phyloP scores from a whole-genome alignment of 1,284 basidiomycete genomes.

The Cutaneotrichosporon arboriforme region DNA sequence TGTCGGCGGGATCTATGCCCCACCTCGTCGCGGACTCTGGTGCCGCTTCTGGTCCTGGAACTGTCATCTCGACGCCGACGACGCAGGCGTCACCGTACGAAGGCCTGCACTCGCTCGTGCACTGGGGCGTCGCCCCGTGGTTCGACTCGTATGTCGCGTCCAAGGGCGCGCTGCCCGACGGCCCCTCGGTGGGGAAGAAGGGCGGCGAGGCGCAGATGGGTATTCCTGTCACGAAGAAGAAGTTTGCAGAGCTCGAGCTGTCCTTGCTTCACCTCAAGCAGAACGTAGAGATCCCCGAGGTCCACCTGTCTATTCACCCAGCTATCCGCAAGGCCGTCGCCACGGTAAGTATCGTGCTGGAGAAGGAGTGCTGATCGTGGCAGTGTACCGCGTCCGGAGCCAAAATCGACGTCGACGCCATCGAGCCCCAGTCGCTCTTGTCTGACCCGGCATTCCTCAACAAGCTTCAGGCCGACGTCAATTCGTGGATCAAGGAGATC shows the following conservation, averaged over 20 bases:
- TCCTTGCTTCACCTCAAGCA: conserved; percentile 93
- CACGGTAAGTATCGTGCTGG: conserved; percentile 5
- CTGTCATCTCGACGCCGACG: conserved; percentile 40
- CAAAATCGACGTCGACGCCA: conserved; percentile 44
- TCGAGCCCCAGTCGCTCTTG: conserved; percentile 51
- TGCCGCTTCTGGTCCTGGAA: conserved; percentile 26
- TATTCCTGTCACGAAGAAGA: conserved; percentile 98
- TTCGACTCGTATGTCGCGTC: conserved; percentile 87
- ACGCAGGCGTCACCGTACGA: conserved; percentile 72
- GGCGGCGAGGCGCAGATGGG: conserved; percentile 76
- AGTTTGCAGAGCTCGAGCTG: conserved; percentile 97
- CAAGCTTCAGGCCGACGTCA: conserved; percentile 87
- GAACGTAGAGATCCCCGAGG: conserved; percentile 98
- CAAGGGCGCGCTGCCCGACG: conserved; percentile 43
- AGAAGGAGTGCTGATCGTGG: background rate
- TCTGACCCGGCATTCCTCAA: conserved; percentile 90
- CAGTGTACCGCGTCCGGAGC: conserved; percentile 32
- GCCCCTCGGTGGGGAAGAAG: conserved; percentile 68
- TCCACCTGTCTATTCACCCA: conserved; percentile 86
- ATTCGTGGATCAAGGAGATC: conserved; percentile 97
- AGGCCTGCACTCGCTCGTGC: conserved; percentile 91
- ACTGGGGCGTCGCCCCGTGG: conserved; percentile 93
- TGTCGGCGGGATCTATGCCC: conserved; percentile 52
- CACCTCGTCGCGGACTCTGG: conserved; percentile 28
- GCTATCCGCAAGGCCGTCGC: conserved; percentile 82